Evolutionary conservation across 805 yeast species (phyloP), one percentile per base, ranked within the genome.

Genomic region (Cyberlindnera sargentensis): DNA sequence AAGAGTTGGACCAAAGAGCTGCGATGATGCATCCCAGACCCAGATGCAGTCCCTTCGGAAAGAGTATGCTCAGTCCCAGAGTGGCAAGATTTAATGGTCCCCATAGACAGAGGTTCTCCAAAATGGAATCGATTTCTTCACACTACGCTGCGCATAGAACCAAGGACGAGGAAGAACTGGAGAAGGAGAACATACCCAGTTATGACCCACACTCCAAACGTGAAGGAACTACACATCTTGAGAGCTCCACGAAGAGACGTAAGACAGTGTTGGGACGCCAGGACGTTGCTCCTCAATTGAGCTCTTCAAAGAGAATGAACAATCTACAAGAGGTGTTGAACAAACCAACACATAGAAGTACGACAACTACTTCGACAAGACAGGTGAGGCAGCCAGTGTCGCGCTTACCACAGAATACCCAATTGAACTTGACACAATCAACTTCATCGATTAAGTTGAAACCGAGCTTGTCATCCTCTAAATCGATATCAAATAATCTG

Each of bases 1-100:
- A 54, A 33, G 70, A 65, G 47, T 44, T 65, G 36, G 67, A 65
- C 41, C 50, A 55, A 38, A 51, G 69, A 42, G 66, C 68, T 7
- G 53, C 52, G 5, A 30, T 46, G 30, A 36, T 57, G 27, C 51
- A 33, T 43, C 48, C 36, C 47, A 46, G 37, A 25, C 33, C 25
- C 15, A 20, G 44, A 31, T 35, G 32, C 36, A 31, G 41, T n/a
- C 35, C 23, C 49, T 36, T 43, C 49, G 43, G 38, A 46, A 42
- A 41, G 31, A 34, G 49, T 10, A 38, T 41, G 1, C 34, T 47
- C n/a, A 52, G 56, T 40, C 57, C 57, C 25, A 48, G 58, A 44
- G 47, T 47, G 37, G 42, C 54, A 25, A 44, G 54, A 31, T 58
- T 47, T 40, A 54, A 56, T 37, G 27, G 50, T 2, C 42, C 47